phyloP scores from a whole-genome alignment of 148 eudicot genomes.

The Camellia japonica region DNA sequence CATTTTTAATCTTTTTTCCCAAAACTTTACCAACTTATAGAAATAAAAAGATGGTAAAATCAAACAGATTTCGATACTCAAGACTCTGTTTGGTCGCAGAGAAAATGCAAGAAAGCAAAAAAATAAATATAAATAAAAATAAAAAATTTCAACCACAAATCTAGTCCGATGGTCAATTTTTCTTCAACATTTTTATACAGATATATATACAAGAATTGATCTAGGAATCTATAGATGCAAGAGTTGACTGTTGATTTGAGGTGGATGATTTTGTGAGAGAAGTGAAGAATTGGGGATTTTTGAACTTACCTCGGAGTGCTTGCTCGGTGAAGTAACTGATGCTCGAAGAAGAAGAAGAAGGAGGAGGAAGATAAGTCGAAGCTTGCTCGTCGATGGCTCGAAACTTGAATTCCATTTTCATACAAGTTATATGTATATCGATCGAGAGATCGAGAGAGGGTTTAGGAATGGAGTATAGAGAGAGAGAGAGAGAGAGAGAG shows the following conservation, averaged over 20 bases:
- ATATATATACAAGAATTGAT: neutral
- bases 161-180: neutral
- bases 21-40: too few relatives aligned
- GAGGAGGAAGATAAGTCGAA: neutral
- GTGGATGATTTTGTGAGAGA: neutral
- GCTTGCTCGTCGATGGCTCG: constrained; percentile 7
- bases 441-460: neutral
- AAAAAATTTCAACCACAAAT: neutral
- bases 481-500: neutral
- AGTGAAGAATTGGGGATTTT: neutral
- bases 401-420: constrained; percentile 20
- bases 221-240: neutral
- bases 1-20: too few relatives aligned
- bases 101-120: neutral
- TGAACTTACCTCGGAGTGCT: constrained; percentile 16
- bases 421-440: neutral
- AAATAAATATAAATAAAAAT: neutral
- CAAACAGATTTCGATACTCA: neutral
- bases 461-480: neutral
- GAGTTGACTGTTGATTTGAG: neutral
- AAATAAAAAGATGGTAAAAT: neutral
- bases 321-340: constrained; percentile 19
- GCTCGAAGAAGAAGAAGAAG: neutral
- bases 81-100: neutral
- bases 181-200: neutral